Evolutionary conservation across 169 alveolate species (phyloP), one percentile per base, ranked within the genome.

Genomic region (Plasmodium inui): DNA sequence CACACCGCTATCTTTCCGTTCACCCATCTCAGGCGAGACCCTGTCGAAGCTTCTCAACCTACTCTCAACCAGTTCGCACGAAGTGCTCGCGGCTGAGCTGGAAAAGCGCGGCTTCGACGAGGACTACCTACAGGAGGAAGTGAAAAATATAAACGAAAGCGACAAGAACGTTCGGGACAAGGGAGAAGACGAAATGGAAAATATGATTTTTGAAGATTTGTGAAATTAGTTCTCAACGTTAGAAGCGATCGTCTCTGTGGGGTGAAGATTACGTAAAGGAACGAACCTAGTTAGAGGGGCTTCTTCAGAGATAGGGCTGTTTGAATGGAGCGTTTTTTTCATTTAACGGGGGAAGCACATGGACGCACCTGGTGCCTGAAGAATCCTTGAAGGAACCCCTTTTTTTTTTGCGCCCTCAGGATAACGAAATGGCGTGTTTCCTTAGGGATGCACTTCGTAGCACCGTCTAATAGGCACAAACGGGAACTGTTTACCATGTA

Each of bases 141-240:
- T 88, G 26, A 88, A 78, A 41, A 76, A 88, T 26, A 88, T 88
- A 78, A 55, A 61, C 72, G 94, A 88, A 7, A n/a, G 37, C 30
- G 89, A 79, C 19, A 22, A 46, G 41, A 32, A 78, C 70, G 50
- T 57, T 46, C 79, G 14, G n/a, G 94, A 61, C n/a, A 39, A 37
- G 34, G 94, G 82, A 22, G 94, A 88, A 39, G 88, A 86, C 6
- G 94, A 88, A 19, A 83, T 67, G 26, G 89, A 88, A 28, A 88
- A 88, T 17, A 10, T 79, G 32, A 79, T 88, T 61, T 76, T 76
- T 79, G 94, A 57, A 10, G 94, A 88, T 61, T 79, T 88, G 32
- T 88, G 37, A 82, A 37, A 57, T 46, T 81, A n/a, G 22, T n/a
- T 80, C 44, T 2, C 17, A 46, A 81, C n/a, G 17, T 44, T 10